Evolutionary conservation across 2,329 filamentous ascomycete genomes (phyloP).

Genomic region (Colletotrichum sp.): DNA sequence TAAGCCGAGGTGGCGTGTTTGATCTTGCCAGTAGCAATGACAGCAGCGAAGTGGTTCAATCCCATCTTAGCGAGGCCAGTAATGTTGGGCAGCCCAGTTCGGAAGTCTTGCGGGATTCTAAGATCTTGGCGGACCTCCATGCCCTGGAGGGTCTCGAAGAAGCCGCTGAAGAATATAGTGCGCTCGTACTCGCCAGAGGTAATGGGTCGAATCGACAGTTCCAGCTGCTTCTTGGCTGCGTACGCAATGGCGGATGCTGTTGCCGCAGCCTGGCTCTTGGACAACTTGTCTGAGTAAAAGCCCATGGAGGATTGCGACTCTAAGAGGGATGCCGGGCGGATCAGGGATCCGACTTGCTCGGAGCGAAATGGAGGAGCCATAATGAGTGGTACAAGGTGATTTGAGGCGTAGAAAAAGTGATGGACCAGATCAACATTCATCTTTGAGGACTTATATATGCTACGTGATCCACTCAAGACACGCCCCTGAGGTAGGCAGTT

Average conservation of each 20-base stretch:
- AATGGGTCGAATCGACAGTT: constrained; percentile 66
- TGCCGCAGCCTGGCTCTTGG: constrained; percentile 51
- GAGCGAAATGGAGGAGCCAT: constrained; percentile 65
- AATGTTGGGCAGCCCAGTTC: background rate
- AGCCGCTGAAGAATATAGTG: constrained; percentile 54
- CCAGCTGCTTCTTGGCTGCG: constrained; percentile 68
- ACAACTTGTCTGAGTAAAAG: constrained; percentile 25
- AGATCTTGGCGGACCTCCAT: background rate
- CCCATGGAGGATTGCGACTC: constrained; percentile 29
- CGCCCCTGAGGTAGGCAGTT: background rate
- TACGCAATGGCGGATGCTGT: constrained; percentile 65
- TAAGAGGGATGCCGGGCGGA: constrained; percentile 68
- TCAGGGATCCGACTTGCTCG: constrained; percentile 75
- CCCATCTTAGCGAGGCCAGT: background rate
- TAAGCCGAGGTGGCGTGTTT: constrained; percentile 48
- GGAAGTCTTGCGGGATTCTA: constrained; percentile 1
- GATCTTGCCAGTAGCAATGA: constrained; percentile 55
- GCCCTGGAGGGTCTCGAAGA: constrained; percentile 48
- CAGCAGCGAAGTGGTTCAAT: constrained; percentile 27
- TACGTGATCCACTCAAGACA: background rate
- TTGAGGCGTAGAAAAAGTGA: background rate
- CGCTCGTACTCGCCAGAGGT: constrained; percentile 73
- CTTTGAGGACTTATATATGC: background rate
- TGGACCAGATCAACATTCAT: background rate
- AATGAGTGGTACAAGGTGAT: background rate